These are phyloP conservation scores for Cyberlindnera samutprakarnensis DNA, from an alignment of 805 yeast species.

Conservation along the genomic window DNA sequence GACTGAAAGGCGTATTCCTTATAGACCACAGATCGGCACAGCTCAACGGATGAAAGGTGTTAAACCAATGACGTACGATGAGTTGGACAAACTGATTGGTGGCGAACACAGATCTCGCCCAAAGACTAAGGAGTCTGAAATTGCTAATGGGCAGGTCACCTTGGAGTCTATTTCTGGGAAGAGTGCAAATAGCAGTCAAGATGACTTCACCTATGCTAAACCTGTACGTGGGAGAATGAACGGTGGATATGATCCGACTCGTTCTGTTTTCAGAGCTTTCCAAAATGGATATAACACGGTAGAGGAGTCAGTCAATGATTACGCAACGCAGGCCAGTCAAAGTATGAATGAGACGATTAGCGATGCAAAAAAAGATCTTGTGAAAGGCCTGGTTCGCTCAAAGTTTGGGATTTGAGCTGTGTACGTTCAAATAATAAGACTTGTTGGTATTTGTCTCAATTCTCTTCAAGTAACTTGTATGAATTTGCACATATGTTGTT, in stretches of 20 bases:
- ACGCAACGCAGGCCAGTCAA: conserved; percentile 48
- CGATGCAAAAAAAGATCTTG: conserved; percentile 40
- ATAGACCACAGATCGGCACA: conserved; percentile 73
- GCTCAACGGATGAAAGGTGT: conserved; percentile 84
- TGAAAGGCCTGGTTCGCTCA: conserved; percentile 43
- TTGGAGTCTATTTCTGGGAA: conserved; percentile 8
- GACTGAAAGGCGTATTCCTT: conserved; percentile 62
- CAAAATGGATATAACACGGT: conserved; percentile 45
- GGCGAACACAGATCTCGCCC: conserved; percentile 67
- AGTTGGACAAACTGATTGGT: conserved; percentile 58
- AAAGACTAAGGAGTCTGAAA: conserved; percentile 49
- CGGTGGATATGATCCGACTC: conserved; percentile 35
- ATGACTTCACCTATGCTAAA: conserved; percentile 32
- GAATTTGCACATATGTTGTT: too few relatives aligned
- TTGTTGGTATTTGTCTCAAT: too few relatives aligned
- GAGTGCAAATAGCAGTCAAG: conserved; percentile 1
- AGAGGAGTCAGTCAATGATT: conserved; percentile 49
- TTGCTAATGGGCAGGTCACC: conserved; percentile 38
- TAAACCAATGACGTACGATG: conserved; percentile 49
- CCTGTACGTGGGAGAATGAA: conserved; percentile 36
- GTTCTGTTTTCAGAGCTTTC: conserved; percentile 33
- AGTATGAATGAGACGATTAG: conserved; percentile 45
- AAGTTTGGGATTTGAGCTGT: conserved; percentile 51
- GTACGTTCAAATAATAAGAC: too few relatives aligned
- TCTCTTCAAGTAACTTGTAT: too few relatives aligned